These are phyloP conservation scores for Haberlea rhodopensis DNA, from an alignment of 257 asterid genomes.

Conservation along the genomic window DNA sequence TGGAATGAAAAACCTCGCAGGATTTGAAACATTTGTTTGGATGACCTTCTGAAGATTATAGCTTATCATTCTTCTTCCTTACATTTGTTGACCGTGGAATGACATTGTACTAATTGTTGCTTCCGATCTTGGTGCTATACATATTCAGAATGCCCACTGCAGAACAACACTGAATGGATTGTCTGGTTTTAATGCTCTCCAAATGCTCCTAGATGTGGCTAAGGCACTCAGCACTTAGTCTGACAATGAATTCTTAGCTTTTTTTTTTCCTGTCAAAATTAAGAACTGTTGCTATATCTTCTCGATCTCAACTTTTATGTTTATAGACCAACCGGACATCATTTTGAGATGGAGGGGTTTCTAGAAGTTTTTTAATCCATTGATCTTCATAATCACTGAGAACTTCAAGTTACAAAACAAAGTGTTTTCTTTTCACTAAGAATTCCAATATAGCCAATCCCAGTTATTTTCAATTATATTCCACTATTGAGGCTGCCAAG, in stretches of 20 bases:
- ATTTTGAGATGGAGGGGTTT: conserved; percentile 5
- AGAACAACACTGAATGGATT: background rate
- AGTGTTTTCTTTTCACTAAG: conserved; percentile 12
- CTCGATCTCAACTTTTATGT: conserved; percentile 7
- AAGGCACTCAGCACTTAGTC: conserved; percentile 6
- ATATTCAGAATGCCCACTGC: background rate
- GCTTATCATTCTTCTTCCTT: conserved; percentile 8
- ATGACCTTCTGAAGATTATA: conserved; percentile 7
- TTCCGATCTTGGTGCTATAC: conserved; percentile 3
- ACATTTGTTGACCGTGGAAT: conserved; percentile 20
- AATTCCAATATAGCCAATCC: background rate
- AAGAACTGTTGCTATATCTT: background rate
- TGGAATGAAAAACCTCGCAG: background rate
- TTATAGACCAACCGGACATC: background rate
- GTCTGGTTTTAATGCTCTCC: background rate
- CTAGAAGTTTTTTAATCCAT: background rate
- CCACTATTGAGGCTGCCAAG: conserved; percentile 17
- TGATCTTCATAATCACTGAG: background rate
- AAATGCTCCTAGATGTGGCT: background rate
- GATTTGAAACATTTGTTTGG: conserved; percentile 2
- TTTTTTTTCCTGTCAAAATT: conserved; percentile 1
- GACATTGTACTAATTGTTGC: conserved; percentile 3
- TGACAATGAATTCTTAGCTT: conserved; percentile 9
- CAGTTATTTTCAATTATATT: background rate
- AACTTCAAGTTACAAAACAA: background rate